These are phyloP conservation scores for Paramecium sexaurelia DNA, from an alignment of 73 alveolate genomes.

Conservation along the genomic window DNA sequence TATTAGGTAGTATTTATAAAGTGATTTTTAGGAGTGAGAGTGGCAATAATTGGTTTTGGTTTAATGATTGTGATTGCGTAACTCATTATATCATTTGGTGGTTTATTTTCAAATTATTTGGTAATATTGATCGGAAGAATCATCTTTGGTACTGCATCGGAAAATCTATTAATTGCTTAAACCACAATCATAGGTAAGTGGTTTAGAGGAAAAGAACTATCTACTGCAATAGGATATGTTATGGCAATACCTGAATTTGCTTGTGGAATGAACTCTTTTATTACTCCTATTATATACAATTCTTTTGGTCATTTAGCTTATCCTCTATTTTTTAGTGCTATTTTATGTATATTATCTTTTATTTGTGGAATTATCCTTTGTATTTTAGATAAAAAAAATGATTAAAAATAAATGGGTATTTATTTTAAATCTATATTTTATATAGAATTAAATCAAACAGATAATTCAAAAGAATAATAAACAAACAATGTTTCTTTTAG, in stretches of 20 bases:
- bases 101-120: background rate
- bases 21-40: conserved; percentile 3
- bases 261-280: background rate
- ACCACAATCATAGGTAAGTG: background rate
- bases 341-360: background rate
- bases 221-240: conserved; percentile 32
- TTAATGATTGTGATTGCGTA: background rate
- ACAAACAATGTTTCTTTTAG: background rate
- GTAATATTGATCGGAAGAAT: conserved; percentile 6
- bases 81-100: conserved; percentile 11
- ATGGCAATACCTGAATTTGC: conserved; percentile 53
- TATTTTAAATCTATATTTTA: background rate
- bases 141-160: conserved; percentile 21
- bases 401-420: background rate
- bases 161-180: conserved; percentile 33
- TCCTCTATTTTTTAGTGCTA: background rate
- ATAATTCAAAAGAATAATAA: background rate
- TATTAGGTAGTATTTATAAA: background rate
- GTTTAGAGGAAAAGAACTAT: conserved; percentile 49
- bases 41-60: background rate
- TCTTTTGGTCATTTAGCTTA: background rate
- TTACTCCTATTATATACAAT: conserved; percentile 13
- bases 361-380: background rate
- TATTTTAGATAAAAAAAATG: conserved; percentile 14
- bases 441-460: background rate